These are phyloP conservation scores for Penicillium sp. DNA, from an alignment of 2,329 filamentous ascomycete genomes.

Conservation along the genomic window DNA sequence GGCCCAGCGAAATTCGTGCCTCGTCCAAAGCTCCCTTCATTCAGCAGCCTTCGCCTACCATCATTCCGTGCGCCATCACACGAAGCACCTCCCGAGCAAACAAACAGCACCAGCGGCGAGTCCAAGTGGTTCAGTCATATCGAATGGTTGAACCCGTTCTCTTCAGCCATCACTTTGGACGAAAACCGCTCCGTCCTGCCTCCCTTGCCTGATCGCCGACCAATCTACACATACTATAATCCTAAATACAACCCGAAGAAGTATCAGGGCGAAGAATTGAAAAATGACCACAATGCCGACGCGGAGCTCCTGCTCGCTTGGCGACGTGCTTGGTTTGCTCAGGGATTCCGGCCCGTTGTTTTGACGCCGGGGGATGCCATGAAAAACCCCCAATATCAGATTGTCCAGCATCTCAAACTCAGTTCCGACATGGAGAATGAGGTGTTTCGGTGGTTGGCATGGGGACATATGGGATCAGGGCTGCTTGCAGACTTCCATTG, in stretches of 20 bases:
- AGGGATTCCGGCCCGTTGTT: constrained; percentile 82
- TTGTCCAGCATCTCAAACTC: constrained; percentile 57
- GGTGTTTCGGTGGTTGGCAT: constrained; percentile 80
- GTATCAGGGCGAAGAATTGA: constrained; percentile 50
- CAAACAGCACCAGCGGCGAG: constrained; percentile 71
- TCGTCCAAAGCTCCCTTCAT: constrained; percentile 39
- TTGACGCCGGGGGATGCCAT: constrained; percentile 73
- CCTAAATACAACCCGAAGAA: constrained; percentile 42
- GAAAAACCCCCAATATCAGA: constrained; percentile 71
- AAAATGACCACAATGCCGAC: constrained; percentile 63
- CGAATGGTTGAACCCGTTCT: constrained; percentile 89
- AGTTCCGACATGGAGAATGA: constrained; percentile 60
- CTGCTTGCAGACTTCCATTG: constrained; percentile 72
- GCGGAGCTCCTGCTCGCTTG: constrained; percentile 75
- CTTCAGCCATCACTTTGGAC: constrained; percentile 69
- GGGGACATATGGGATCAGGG: constrained; percentile 84
- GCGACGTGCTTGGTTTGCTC: constrained; percentile 91
- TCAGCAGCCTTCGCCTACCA: constrained; percentile 52
- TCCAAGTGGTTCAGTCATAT: constrained; percentile 82
- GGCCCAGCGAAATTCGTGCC: constrained; percentile 31
- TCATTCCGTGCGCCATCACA: constrained; percentile 67
- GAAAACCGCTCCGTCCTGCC: constrained; percentile 79
- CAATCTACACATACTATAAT: constrained; percentile 91
- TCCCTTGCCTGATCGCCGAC: constrained; percentile 61
- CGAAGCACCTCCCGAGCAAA: constrained; percentile 63